Base-by-base conservation (phyloP, 306 rosid species). In the Crataegus laevigata region DNA sequence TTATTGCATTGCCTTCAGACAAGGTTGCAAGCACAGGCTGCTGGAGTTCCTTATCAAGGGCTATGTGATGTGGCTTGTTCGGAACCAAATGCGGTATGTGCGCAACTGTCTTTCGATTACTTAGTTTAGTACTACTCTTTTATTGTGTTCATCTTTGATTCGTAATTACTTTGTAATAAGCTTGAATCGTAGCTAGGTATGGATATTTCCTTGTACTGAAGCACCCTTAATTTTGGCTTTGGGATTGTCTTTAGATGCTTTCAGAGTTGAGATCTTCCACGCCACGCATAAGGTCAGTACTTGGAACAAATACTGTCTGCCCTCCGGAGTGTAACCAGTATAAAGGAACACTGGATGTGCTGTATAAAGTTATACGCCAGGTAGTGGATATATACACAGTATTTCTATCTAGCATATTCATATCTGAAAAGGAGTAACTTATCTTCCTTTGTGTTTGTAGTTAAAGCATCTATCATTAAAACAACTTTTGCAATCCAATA, bases 11-110 rank as follows among this genome's bases (percentile, higher is more conserved):
- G n/a, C 19, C 66, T 82, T 34, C 89, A 93, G 97, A 94, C 93
- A 28, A 88, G 99, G 71, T 88, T 94, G 68, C 99, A 94, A 85
- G 97, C 99, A 0, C 99, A 94, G 73, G 96, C 99, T 75, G 97
- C 97, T 0, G 98, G 97, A 76, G 91, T 90, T 85, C 87, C 96
- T 75, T 94, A 94, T 75, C 90, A 83, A 17, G 82, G 82, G 28
- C 19, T 65, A 32, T 87, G 91, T 65, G 71, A 18, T n/a, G 76
- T 68, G 68, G 14, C 87, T 22, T 83, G 89, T 80, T 65, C 80
- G 42, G 90, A 85, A 75, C 43, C 93, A 11, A 89, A 79, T 81
- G 63, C 81, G 76, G 98, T 93, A 68, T 17, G 80, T 66, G 15
- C 38, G 2, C 59, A 2, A 28, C 28, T 60, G 42, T 22, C 50